Evolutionary conservation across 2,329 filamentous ascomycete genomes (phyloP).

Genomic region (Talaromyces sp.): DNA sequence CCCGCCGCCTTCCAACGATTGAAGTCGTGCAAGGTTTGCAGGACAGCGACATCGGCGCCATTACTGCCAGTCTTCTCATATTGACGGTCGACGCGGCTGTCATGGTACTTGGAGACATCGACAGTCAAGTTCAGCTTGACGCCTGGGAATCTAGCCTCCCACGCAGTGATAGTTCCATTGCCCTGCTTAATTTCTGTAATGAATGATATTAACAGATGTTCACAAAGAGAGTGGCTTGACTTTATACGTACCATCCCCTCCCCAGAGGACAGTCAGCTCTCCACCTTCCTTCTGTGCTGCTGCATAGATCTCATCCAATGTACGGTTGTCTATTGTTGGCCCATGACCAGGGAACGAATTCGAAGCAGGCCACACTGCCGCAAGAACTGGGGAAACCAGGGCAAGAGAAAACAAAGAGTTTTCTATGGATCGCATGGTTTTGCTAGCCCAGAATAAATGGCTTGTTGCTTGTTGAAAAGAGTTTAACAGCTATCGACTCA

Average conservation of each 20-base stretch:
- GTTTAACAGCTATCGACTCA: not conserved
- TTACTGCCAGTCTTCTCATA: conserved; percentile 36
- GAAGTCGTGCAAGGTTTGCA: conserved; percentile 37
- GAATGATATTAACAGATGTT: not conserved
- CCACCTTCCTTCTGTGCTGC: conserved; percentile 47
- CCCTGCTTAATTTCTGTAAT: not conserved
- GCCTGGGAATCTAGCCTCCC: conserved; percentile 42
- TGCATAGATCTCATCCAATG: conserved; percentile 50
- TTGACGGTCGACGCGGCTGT: conserved; percentile 47
- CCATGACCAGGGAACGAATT: conserved; percentile 15
- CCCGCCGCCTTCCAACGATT: conserved; percentile 51
- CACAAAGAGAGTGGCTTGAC: not conserved
- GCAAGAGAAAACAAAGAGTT: not conserved
- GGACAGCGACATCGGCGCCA: conserved; percentile 49
- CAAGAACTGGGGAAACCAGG: not conserved
- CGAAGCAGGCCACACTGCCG: not conserved
- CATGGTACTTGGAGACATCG: conserved; percentile 57
- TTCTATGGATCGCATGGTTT: not conserved
- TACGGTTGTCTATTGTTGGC: conserved; percentile 42
- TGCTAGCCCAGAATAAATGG: not conserved
- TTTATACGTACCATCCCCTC: conserved; percentile 22
- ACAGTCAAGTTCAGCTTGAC: conserved; percentile 54
- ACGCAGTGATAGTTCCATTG: conserved; percentile 13
- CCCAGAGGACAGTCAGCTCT: conserved; percentile 20
- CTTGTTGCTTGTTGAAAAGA: not conserved